Conservation (phyloP, 2,329 filamentous ascomycete species). For the Aspergillus glaucus region DNA sequence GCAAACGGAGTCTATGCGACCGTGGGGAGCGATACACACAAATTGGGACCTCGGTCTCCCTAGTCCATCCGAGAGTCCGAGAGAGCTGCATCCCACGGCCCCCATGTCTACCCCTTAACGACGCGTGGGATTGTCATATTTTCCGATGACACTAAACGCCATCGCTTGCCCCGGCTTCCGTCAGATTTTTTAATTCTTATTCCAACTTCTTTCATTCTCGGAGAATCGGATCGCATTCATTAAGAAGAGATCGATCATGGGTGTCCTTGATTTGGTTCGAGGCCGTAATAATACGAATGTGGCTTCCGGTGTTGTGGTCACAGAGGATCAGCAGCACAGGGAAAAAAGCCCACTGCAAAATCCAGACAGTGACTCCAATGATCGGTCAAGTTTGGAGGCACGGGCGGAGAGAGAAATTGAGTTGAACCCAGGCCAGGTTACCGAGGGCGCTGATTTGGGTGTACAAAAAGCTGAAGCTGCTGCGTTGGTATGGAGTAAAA, state of each 20-base stretch:
- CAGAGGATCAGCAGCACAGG: background rate
- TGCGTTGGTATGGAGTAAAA: conserved; percentile 41
- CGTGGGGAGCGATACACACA: background rate
- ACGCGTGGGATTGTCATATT: background rate
- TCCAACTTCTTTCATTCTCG: background rate
- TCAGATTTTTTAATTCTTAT: background rate
- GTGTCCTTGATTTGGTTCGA: conserved; percentile 4
- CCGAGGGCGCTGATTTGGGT: conserved; percentile 30
- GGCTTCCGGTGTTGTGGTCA: background rate
- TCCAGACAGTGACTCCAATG: conserved; percentile 11
- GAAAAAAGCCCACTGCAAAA: conserved; percentile 3
- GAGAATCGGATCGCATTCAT: background rate
- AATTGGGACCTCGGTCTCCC: background rate
- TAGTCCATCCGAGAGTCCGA: background rate
- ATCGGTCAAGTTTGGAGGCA: conserved; percentile 19
- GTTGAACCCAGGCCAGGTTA: conserved; percentile 18
- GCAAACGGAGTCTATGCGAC: background rate
- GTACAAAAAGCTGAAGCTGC: conserved; percentile 44
- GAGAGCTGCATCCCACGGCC: background rate
- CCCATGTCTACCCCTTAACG: background rate
- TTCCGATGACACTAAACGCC: background rate
- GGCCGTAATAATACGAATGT: conserved; percentile 1
- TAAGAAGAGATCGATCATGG: background rate
- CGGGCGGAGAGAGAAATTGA: conserved; percentile 24
- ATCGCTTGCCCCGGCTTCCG: background rate